Evolutionary conservation across 2,329 filamentous ascomycete genomes (phyloP).

Genomic region (Epichloe coenophiala): DNA sequence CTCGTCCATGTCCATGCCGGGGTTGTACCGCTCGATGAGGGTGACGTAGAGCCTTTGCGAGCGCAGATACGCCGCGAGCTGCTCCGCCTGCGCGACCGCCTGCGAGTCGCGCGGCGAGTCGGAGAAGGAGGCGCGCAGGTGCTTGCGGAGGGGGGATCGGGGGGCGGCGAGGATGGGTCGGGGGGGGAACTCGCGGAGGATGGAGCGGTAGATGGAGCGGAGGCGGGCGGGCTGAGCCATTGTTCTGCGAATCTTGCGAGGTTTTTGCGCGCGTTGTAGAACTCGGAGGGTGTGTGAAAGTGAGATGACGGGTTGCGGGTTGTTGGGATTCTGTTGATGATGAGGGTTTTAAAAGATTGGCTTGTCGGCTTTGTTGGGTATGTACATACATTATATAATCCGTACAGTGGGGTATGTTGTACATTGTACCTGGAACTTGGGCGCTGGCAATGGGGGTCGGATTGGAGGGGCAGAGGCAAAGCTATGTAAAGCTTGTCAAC

Average conservation of each 20-base stretch:
- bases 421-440: no score
- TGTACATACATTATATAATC: no score
- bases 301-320: no score
- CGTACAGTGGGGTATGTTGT: no score
- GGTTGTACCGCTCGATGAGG: slow-evolving; percentile 84
- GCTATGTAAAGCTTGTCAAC: no score
- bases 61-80: slow-evolving; percentile 66
- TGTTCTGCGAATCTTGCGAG: neutral
- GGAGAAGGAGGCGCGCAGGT: slow-evolving; percentile 18
- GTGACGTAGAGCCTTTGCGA: slow-evolving; percentile 76
- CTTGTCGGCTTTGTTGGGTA: no score
- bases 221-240: slow-evolving; percentile 27
- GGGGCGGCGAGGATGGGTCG: slow-evolving; percentile 40
- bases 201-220: slow-evolving; percentile 72
- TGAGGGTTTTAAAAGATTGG: no score
- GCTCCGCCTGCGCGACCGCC: slow-evolving; percentile 39
- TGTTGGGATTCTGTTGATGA: no score
- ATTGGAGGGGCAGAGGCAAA: no score
- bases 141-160: slow-evolving; percentile 38
- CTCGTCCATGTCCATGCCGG: slow-evolving; percentile 74
- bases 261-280: slow-evolving; percentile 5
- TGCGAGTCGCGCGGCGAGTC: slow-evolving; percentile 4
- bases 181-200: slow-evolving; percentile 71
- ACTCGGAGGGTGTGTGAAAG: no score
- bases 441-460: no score